Percentiles rank a stretch among this genome's conserved stretches.
phyloP scores from a whole-genome alignment of 139 green algal species.

The Auxenochlorella pyrenoidosa region DNA sequence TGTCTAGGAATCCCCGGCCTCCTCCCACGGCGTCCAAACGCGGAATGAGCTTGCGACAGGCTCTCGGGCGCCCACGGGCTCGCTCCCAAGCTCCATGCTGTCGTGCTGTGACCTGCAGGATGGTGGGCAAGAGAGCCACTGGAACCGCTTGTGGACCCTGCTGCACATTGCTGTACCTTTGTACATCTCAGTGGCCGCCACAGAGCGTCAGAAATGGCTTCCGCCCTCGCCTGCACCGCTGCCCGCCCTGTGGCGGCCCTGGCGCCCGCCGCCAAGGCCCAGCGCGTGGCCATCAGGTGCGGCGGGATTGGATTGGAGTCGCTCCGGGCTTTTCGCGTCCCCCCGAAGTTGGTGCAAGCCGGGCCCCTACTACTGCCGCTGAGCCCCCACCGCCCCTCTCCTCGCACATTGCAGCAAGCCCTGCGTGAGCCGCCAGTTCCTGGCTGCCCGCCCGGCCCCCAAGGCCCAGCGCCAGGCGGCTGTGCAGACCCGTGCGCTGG shows the following conservation, averaged over 20 bases:
- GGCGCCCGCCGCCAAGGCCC: background rate
- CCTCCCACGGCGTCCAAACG: too few species aligned
- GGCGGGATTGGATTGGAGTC: background rate
- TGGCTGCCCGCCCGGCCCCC: slow-evolving; percentile 16
- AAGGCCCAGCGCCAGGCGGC: slow-evolving; percentile 9
- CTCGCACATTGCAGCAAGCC: slow-evolving; percentile 23
- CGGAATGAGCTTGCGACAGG: too few species aligned
- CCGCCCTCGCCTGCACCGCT: slow-evolving; percentile 10
- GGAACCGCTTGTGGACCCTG: background rate
- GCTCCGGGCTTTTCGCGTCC: too few species aligned
- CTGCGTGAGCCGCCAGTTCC: slow-evolving; percentile 1
- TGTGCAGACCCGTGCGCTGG: slow-evolving; percentile 29
- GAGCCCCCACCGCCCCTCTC: background rate
- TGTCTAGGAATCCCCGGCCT: too few species aligned
- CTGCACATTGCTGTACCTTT: background rate
- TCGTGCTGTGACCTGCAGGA: background rate
- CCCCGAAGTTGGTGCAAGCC: too few species aligned
- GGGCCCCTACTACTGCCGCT: background rate
- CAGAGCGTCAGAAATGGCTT: slow-evolving; percentile 11
- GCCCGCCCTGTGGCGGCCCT: slow-evolving; percentile 14
- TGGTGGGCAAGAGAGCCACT: background rate
- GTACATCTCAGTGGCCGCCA: background rate
- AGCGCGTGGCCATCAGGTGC: slow-evolving; percentile 5
- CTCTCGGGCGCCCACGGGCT: too few species aligned
- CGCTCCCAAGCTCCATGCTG: background rate